Evolutionary conservation across 208 protist genomes (phyloP), one percentile per base, ranked within the genome.

Genomic region (Acanthamoeba lenticulata): DNA sequence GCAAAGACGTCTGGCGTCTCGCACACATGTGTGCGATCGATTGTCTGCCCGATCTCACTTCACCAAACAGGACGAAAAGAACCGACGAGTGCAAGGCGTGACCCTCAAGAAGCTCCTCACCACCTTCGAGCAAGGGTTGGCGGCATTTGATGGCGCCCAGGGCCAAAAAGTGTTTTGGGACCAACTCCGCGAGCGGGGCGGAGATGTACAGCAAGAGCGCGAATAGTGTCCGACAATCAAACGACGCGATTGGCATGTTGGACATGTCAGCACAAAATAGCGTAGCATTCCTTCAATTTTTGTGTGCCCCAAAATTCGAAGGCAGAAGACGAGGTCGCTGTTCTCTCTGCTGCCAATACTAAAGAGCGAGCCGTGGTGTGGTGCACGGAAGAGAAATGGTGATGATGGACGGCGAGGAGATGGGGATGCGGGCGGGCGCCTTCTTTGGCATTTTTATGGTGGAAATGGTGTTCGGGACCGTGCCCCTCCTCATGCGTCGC

Each of bases 371-470:
- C 13, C 17, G 62, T 24, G 27, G 27, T 7, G 9, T 11, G 27
- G 62, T 32, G n/a, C 9, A 7, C 7, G 62, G 11, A 85, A 29
- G 42, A 85, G 42, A 34, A 24, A 85, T 85, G 74, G 74, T 36
- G 44, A 85, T 69, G 60, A 90, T 93, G 89, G 89, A 93, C 55
- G 32, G 62, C 13, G 34, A 93, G 67, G 45, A 81, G 42, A 36
- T 55, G 6, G 62, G 38, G 40, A 42, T 93, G 42, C 2, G 55
- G 17, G 65, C 81, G 36, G 89, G 89, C 4, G 55, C 89, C 29
- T 47, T 93, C 29, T 74, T 93, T n/a, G 55, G 65, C 40, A 49
- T 93, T 17, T 32, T 93, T 3, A 24, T 93, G 38, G 89, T 93
- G 21, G 65, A 55, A 27, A 32, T 81, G 38, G 42, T 93, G 40